Percentiles rank a stretch among this genome's conserved stretches.
These are phyloP conservation scores for Metschnikowia koreensis DNA, from an alignment of 805 yeast genomes.

Conservation along the genomic window DNA sequence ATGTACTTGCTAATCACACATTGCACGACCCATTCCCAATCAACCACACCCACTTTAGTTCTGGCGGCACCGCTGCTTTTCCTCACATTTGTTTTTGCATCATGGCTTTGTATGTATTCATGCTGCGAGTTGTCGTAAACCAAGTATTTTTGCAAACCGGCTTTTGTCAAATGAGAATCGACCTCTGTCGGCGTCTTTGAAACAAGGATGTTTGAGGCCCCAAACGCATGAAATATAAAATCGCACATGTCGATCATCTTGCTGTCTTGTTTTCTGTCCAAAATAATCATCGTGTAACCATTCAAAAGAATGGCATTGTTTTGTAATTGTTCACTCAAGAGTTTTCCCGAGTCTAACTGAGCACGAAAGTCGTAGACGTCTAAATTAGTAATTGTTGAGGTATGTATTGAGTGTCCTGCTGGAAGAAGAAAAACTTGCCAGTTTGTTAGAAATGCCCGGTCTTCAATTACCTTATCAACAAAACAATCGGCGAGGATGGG, in stretches of 20 bases:
- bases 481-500: conserved; percentile 68
- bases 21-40: conserved; percentile 71
- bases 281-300: conserved; percentile 35
- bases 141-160: conserved; percentile 12
- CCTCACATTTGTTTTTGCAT: background rate
- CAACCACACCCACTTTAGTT: conserved; percentile 30
- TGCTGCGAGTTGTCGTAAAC: conserved; percentile 29
- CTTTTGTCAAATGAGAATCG: conserved; percentile 5
- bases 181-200: conserved; percentile 6
- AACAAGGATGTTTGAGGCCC: conserved; percentile 30
- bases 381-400: conserved; percentile 46
- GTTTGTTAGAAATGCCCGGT: conserved; percentile 23
- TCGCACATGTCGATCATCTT: conserved; percentile 35
- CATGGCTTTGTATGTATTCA: conserved; percentile 7
- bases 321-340: conserved; percentile 40
- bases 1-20: conserved; percentile 47
- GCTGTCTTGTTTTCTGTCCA: conserved; percentile 29
- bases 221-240: conserved; percentile 47
- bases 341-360: conserved; percentile 30
- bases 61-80: background rate
- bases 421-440: conserved; percentile 64
- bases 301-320: conserved; percentile 38
- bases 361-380: conserved; percentile 45
- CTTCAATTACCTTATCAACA: conserved; percentile 48
- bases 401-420: conserved; percentile 60